phyloP scores from a whole-genome alignment of 805 yeast species.

The Tetrapisispora iriomotensis region DNA sequence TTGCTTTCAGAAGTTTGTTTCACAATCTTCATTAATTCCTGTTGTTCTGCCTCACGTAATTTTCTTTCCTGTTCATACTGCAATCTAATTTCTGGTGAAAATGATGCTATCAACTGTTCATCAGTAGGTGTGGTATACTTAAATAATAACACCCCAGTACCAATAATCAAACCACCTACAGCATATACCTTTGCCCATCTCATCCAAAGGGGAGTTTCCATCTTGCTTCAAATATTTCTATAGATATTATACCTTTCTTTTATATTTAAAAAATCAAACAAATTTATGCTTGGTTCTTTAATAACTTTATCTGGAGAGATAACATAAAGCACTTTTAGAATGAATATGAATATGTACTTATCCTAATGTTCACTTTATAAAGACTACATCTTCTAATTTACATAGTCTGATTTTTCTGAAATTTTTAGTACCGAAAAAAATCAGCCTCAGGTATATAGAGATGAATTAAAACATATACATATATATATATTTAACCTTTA shows the following conservation, averaged over 20 bases:
- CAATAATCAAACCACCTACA: conserved; percentile 58
- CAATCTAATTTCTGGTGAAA: conserved; percentile 76
- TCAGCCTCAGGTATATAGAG: too few species aligned
- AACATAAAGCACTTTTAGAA: too few species aligned
- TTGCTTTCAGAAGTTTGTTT: conserved; percentile 52
- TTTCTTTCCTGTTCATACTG: conserved; percentile 59
- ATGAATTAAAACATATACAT: too few species aligned
- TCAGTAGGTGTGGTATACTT: conserved; percentile 79
- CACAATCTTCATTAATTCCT: conserved; percentile 58
- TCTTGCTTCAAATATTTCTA: conserved; percentile 1
- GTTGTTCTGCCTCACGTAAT: conserved; percentile 58
- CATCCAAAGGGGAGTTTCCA: conserved; percentile 40
- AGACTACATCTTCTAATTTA: too few species aligned
- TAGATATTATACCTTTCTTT: not conserved
- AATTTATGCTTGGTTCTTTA: too few species aligned
- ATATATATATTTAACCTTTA: too few species aligned
- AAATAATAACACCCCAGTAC: conserved; percentile 59
- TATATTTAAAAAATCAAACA: too few species aligned
- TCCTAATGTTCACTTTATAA: too few species aligned
- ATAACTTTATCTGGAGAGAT: too few species aligned
- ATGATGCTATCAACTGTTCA: conserved; percentile 58
- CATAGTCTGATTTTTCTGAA: too few species aligned
- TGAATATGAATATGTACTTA: too few species aligned
- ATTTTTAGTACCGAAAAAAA: too few species aligned
- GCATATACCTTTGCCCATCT: conserved; percentile 51